Conservation (phyloP, 192 early-diverging fungal genomes). For the Umbelopsis sp. region DNA sequence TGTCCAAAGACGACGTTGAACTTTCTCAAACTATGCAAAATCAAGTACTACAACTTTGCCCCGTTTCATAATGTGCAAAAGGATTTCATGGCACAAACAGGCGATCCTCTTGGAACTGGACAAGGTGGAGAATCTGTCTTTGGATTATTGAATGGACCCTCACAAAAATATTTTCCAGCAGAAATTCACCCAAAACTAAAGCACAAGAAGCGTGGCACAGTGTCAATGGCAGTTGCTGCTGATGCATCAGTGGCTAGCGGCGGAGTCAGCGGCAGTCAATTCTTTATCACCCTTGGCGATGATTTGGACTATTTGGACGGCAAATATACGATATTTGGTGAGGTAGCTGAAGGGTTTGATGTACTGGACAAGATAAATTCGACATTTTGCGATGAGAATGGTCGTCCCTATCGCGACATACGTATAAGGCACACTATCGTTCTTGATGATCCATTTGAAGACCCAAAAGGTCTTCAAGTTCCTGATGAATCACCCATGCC, state of each 20-base stretch:
- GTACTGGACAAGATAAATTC: slow-evolving; percentile 79
- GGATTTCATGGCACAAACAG: slow-evolving; percentile 77
- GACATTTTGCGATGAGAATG: slow-evolving; percentile 67
- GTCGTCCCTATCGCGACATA: slow-evolving; percentile 83
- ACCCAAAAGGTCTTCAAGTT: slow-evolving; percentile 68
- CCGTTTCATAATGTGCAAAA: slow-evolving; percentile 83
- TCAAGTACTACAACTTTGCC: slow-evolving; percentile 85
- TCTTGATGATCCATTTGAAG: slow-evolving; percentile 91
- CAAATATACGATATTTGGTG: slow-evolving; percentile 84
- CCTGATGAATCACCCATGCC: slow-evolving; percentile 81
- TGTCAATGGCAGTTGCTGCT: slow-evolving; percentile 72
- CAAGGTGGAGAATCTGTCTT: slow-evolving; percentile 72
- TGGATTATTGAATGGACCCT: slow-evolving; percentile 63
- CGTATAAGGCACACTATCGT: slow-evolving; percentile 90
- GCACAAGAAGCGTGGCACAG: slow-evolving; percentile 72
- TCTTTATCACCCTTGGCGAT: slow-evolving; percentile 80
- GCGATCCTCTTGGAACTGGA: slow-evolving; percentile 75
- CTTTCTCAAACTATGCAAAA: slow-evolving; percentile 89
- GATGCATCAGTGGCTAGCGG: slow-evolving; percentile 41
- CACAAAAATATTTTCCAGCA: slow-evolving; percentile 70
- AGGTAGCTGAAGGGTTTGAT: slow-evolving; percentile 89
- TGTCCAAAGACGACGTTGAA: slow-evolving; percentile 75
- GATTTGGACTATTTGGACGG: slow-evolving; percentile 82
- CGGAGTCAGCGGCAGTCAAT: slow-evolving; percentile 77
- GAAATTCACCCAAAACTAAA: slow-evolving; percentile 83